Conservation (phyloP, 2,329 filamentous ascomycete species). For the Mariannaea sp. region DNA sequence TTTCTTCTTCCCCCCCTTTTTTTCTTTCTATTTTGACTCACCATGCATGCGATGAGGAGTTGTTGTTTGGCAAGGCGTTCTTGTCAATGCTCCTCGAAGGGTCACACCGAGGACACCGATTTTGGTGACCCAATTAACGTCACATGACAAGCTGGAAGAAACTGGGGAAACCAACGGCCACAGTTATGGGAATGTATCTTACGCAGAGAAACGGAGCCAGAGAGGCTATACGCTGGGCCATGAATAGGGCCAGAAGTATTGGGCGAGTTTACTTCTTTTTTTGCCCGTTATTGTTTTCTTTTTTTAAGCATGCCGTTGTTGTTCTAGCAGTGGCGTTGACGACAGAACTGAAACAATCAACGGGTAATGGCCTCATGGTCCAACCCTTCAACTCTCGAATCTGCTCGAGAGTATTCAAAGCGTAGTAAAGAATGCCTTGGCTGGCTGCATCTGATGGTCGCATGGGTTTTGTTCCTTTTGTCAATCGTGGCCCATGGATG, state of each 20-base stretch:
- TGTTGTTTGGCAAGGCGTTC: too few species aligned
- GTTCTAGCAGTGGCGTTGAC: background rate
- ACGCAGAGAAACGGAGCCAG: background rate
- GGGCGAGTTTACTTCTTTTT: background rate
- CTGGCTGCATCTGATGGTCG: constrained; percentile 20
- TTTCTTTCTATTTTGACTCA: too few species aligned
- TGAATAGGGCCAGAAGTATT: background rate
- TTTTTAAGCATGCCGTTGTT: too few species aligned
- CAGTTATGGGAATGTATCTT: background rate
- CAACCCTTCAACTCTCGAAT: background rate
- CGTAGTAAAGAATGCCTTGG: background rate
- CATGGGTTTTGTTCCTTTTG: background rate
- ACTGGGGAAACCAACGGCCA: too few species aligned
- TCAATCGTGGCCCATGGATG: background rate
- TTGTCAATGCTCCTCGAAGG: too few species aligned
- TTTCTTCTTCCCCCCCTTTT: too few species aligned
- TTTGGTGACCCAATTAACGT: too few species aligned
- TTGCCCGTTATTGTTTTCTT: too few species aligned
- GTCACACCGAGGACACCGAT: too few species aligned
- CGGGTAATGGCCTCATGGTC: background rate
- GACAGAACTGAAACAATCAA: background rate
- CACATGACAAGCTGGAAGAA: too few species aligned
- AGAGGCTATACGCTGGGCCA: background rate
- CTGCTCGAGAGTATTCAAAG: background rate
- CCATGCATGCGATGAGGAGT: too few species aligned